Base-by-base conservation (phyloP, 495 filamentous ascomycete genomes). In the Xylaria longipes region DNA sequence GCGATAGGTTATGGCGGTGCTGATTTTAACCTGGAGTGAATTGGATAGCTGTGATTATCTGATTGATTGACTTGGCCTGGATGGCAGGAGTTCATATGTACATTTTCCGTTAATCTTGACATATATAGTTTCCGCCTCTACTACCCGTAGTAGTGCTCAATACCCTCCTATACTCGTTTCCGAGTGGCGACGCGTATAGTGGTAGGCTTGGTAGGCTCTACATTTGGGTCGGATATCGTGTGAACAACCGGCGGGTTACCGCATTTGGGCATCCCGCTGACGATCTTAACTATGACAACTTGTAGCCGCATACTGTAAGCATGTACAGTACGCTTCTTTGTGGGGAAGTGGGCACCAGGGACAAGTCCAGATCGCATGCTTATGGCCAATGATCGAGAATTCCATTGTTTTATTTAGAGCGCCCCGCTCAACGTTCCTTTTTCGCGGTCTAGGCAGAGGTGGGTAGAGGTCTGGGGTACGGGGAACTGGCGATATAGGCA, bases 181-280 rank as follows among this genome's bases (percentile, higher is more conserved):
- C 48, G 48, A 67, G 48, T 67, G 43, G 45, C 65, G 48, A 35
- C 22, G 31, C 25, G 65, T 66, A 67, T 48, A 35, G 9, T 45
- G 43, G n/a, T 64, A 64, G 33, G 61, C 39, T 39, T 25, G 5
- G 33, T n/a, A 56, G 52, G 37, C 37, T 58, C 17, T 58, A 58
- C 12, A n/a, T 52, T 33, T 58, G 65, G 65, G 37, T 58, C 25
- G 33, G 33, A 67, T 29, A 31, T 48, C 27, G 12, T 52, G 27
- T 25, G 66, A 35, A 35, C 22, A 68, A 25, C 52, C 39, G 14
- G 39, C 66, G 66, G 66, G 39, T 68, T 68, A 60, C 66, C 66
- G 5, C 9, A 60, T 68, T 68, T n/a, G 66, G 66, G 3, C 20
- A 60, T 68, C 27, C 65, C 52, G 66, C 22, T 33, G 52, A 25